These are phyloP conservation scores for Polyporus arcularius DNA, from an alignment of 768 basidiomycete genomes.

Conservation along the genomic window DNA sequence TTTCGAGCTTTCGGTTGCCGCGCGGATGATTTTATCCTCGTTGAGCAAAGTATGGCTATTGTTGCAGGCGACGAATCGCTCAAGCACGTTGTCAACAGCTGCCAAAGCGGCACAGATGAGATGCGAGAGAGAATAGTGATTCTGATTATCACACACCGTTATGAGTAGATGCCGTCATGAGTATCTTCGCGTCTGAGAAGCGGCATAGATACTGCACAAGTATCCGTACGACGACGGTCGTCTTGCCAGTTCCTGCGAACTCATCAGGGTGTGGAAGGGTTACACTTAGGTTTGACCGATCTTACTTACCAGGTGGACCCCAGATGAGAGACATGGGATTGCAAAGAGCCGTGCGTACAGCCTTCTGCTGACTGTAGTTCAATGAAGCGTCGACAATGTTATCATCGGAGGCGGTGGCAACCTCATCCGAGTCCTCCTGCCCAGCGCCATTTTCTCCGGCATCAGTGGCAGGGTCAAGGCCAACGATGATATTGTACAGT, in stretches of 20 bases:
- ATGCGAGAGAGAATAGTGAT: not conserved
- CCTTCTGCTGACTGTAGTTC: slow-evolving; percentile 57
- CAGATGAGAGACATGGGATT: slow-evolving; percentile 58
- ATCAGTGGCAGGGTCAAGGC: slow-evolving; percentile 6
- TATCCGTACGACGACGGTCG: slow-evolving; percentile 67
- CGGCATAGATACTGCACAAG: slow-evolving; percentile 44
- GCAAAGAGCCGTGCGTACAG: slow-evolving; percentile 44
- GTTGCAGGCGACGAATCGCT: slow-evolving; percentile 58
- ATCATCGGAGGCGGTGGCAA: slow-evolving; percentile 8
- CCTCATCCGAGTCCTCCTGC: too few species aligned
- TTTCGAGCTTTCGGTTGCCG: slow-evolving; percentile 64
- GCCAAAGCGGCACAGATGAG: too few species aligned
- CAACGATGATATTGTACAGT: slow-evolving; percentile 52
- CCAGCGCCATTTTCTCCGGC: not conserved
- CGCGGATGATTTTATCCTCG: slow-evolving; percentile 63
- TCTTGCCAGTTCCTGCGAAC: slow-evolving; percentile 65
- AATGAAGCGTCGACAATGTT: slow-evolving; percentile 30
- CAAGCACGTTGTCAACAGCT: slow-evolving; percentile 74
- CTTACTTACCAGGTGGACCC: slow-evolving; percentile 60
- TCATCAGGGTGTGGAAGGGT: not conserved
- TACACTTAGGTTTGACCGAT: not conserved
- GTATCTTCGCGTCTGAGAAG: slow-evolving; percentile 44
- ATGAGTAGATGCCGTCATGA: slow-evolving; percentile 74
- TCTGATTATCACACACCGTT: slow-evolving; percentile 44
- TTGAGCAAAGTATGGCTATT: slow-evolving; percentile 41